Percentiles rank a stretch among this genome's conserved stretches.
Conservation (phyloP, 768 basidiomycete species). For the Mycena amicta region DNA sequence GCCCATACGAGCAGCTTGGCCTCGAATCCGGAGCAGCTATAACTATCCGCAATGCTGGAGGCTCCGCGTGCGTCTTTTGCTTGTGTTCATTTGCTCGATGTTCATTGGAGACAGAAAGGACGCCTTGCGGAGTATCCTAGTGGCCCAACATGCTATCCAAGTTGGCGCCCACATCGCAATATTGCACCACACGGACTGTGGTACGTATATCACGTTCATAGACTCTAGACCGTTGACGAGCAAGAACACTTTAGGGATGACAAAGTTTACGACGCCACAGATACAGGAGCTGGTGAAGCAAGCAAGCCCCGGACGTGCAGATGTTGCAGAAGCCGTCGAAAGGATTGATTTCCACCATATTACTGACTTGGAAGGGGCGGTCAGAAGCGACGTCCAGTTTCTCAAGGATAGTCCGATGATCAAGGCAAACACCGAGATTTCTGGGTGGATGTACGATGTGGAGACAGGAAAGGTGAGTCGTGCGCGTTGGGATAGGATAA, state of each 20-base stretch:
- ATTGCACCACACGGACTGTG: constrained; percentile 57
- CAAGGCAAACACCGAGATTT: constrained; percentile 40
- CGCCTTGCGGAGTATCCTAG: constrained; percentile 48
- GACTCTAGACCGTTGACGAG: too few species aligned
- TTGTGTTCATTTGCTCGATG: not conserved
- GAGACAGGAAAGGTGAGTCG: constrained; percentile 55
- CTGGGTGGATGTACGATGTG: constrained; percentile 56
- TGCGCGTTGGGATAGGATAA: too few species aligned
- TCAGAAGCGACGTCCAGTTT: constrained; percentile 47
- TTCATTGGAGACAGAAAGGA: constrained; percentile 31
- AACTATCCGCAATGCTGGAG: constrained; percentile 55
- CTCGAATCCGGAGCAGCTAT: constrained; percentile 52
- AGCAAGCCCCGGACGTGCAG: constrained; percentile 25
- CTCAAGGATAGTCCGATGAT: constrained; percentile 45
- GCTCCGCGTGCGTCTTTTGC: constrained; percentile 40
- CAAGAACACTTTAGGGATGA: too few species aligned
- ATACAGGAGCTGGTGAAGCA: constrained; percentile 41
- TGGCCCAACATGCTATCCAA: constrained; percentile 55
- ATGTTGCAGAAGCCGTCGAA: constrained; percentile 33
- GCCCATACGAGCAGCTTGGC: constrained; percentile 45
- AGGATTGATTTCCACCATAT: constrained; percentile 47
- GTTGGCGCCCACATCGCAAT: constrained; percentile 49
- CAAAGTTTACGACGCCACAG: constrained; percentile 29
- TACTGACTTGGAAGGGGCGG: constrained; percentile 39
- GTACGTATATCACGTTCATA: too few species aligned